phyloP scores from a whole-genome alignment of 108 stramenopile species.

The Pseudonitzschia pungens region DNA sequence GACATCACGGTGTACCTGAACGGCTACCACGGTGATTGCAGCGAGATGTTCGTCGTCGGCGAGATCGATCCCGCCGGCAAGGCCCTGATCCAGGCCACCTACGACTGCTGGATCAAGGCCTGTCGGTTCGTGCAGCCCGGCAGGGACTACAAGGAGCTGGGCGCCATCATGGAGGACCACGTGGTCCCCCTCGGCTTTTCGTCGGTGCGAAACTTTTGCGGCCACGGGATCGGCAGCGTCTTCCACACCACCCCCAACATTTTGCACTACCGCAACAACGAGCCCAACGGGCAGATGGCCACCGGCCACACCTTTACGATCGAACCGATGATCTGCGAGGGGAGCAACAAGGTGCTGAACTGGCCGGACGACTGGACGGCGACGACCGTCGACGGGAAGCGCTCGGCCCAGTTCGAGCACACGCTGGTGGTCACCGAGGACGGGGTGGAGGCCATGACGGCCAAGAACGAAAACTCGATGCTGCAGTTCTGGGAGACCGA shows the following conservation, averaged over 20 bases:
- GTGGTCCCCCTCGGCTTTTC: conserved; percentile 62
- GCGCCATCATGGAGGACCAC: conserved; percentile 89
- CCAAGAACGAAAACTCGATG: conserved; percentile 73
- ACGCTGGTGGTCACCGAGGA: conserved; percentile 84
- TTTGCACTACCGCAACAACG: conserved; percentile 91
- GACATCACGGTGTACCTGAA: conserved; percentile 93
- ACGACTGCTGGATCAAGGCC: conserved; percentile 83
- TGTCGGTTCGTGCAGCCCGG: conserved; percentile 78
- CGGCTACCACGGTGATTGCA: conserved; percentile 98
- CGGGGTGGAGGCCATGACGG: conserved; percentile 91
- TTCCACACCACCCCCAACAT: conserved; percentile 97
- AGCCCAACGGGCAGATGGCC: conserved; percentile 86
- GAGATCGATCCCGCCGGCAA: conserved; percentile 60
- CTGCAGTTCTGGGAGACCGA: conserved; percentile 91
- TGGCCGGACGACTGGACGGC: conserved; percentile 99
- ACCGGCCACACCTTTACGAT: conserved; percentile 99
- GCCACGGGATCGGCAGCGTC: conserved; percentile 94
- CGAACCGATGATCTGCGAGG: conserved; percentile 99
- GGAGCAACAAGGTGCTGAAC: conserved; percentile 52
- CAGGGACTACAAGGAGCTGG: conserved; percentile 90
- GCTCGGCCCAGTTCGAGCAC: conserved; percentile 95
- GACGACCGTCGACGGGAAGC: conserved; percentile 77
- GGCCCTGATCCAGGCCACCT: conserved; percentile 84
- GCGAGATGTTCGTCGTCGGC: conserved; percentile 96
- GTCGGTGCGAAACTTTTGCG: conserved; percentile 88